Percentiles rank a stretch among this genome's conserved stretches.
These are phyloP conservation scores for Citrullus amarus DNA, from an alignment of 306 rosid genomes.

Conservation along the genomic window DNA sequence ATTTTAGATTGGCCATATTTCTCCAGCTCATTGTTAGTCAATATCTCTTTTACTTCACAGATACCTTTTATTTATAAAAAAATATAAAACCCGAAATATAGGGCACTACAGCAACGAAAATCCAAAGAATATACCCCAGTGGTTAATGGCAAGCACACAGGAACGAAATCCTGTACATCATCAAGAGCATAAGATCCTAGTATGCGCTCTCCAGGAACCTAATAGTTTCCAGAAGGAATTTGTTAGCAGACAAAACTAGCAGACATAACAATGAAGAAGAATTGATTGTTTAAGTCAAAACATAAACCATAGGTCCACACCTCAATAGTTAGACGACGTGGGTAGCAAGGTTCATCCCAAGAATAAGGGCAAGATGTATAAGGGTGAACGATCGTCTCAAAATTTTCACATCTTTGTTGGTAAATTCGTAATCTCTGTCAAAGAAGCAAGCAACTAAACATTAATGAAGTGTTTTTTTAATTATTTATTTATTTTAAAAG, in stretches of 20 bases:
- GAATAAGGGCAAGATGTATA: conserved; percentile 71
- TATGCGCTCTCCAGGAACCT: conserved; percentile 94
- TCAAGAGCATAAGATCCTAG: conserved; percentile 75
- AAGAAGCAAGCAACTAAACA: conserved; percentile 19
- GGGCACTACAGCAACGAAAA: not conserved
- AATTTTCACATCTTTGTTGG: conserved; percentile 82
- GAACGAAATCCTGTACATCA: conserved; percentile 67
- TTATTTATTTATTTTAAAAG: not conserved
- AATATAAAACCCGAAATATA: not conserved
- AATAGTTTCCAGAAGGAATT: conserved; percentile 3
- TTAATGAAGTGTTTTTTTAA: not conserved
- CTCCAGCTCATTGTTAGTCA: not conserved
- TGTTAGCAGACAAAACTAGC: conserved; percentile 12
- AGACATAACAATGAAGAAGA: not conserved
- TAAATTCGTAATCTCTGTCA: conserved; percentile 71
- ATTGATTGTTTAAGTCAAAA: not conserved
- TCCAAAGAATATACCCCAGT: conserved; percentile 47
- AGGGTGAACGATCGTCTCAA: conserved; percentile 64
- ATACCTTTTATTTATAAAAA: not conserved
- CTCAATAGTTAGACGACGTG: conserved; percentile 85
- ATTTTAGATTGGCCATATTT: not conserved
- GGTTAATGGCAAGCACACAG: conserved; percentile 55
- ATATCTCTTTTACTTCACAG: not conserved
- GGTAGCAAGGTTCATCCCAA: conserved; percentile 95
- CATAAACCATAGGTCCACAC: conserved; percentile 18